These are phyloP conservation scores for Drechslera avenae DNA, from an alignment of 2,329 filamentous ascomycete genomes.

Conservation along the genomic window DNA sequence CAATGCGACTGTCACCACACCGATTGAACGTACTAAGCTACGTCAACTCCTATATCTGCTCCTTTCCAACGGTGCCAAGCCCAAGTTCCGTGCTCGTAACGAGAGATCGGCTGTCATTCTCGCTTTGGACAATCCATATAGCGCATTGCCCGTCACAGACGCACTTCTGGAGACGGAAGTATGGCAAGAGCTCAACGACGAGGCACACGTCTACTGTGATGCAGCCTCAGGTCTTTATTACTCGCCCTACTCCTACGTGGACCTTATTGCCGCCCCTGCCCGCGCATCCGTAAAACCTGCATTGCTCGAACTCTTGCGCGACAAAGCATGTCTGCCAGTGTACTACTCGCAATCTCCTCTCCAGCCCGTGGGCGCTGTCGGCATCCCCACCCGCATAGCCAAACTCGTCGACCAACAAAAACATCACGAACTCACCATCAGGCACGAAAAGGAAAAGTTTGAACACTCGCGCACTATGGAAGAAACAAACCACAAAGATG, in stretches of 20 bases:
- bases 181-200: constrained; percentile 68
- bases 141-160: constrained; percentile 61
- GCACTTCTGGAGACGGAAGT: constrained; percentile 66
- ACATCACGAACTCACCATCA: constrained; percentile 37
- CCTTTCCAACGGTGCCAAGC: constrained; percentile 62
- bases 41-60: constrained; percentile 60
- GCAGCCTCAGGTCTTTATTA: constrained; percentile 60
- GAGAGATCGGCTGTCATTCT: constrained; percentile 66
- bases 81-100: constrained; percentile 58
- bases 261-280: constrained; percentile 29
- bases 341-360: constrained; percentile 46
- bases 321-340: constrained; percentile 41
- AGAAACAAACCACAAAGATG: constrained; percentile 37
- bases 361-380: constrained; percentile 45
- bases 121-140: constrained; percentile 61
- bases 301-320: constrained; percentile 38
- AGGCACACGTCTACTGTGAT: constrained; percentile 53
- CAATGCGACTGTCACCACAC: constrained; percentile 56
- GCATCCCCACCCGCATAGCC: constrained; percentile 35
- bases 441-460: constrained; percentile 32
- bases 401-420: constrained; percentile 40
- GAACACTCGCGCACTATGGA: constrained; percentile 38
- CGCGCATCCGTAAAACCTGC: constrained; percentile 24
- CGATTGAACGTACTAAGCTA: constrained; percentile 32
- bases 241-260: constrained; percentile 68